Conservation (phyloP, 306 rosid genomes). For the Trichosanthes cucumerina region DNA sequence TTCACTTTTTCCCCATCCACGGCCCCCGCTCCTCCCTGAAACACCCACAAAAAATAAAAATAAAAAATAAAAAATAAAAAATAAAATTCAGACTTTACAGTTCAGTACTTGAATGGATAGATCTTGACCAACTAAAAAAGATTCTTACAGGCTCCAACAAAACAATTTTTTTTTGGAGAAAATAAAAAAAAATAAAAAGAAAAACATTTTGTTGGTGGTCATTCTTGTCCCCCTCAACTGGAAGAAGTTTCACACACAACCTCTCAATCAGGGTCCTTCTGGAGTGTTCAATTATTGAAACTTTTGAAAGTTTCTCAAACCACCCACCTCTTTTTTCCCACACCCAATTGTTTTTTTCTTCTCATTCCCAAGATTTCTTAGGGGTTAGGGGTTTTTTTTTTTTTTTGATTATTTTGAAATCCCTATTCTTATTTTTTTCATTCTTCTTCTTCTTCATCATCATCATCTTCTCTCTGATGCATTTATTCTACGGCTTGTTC, state of each 20-base stretch:
- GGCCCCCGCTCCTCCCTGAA: conserved; percentile 31
- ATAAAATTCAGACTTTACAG: conserved; percentile 7
- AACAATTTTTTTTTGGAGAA: neutral
- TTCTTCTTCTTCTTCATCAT: neutral
- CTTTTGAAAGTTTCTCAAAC: conserved; percentile 5
- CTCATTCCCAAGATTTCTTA: conserved; percentile 11
- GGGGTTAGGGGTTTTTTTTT: too few relatives aligned
- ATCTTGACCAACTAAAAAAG: conserved; percentile 39
- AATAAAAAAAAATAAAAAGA: too few relatives aligned
- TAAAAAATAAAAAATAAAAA: too few relatives aligned
- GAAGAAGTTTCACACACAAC: conserved; percentile 21
- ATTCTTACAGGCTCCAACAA: conserved; percentile 14
- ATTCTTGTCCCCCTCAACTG: conserved; percentile 6
- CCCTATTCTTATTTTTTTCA: conserved; percentile 11
- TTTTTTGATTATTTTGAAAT: conserved; percentile 15
- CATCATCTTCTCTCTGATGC: conserved; percentile 9
- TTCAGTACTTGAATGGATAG: conserved; percentile 17
- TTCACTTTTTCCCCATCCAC: conserved; percentile 22
- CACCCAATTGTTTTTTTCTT: conserved; percentile 3
- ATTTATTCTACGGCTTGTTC: neutral
- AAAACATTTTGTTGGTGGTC: neutral
- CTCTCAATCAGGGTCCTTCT: conserved; percentile 24
- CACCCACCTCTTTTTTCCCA: conserved; percentile 1
- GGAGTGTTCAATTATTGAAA: conserved; percentile 59
- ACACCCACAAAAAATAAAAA: neutral